These are phyloP conservation scores for Tillandsia fasciculata DNA, from an alignment of 176 grass and related monocot species.

Conservation along the genomic window DNA sequence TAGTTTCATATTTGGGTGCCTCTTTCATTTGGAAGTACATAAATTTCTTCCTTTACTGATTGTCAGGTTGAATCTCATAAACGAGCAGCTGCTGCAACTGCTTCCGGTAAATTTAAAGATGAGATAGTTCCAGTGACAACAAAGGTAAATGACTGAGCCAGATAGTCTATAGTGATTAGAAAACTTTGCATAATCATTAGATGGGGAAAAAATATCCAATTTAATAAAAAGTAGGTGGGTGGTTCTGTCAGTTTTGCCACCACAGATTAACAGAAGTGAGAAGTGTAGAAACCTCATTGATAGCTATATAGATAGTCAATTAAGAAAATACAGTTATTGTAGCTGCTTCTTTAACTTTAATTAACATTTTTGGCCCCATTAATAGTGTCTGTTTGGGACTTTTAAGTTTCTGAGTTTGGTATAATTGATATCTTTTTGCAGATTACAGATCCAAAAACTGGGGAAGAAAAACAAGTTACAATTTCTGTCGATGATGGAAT, in stretches of 20 bases:
- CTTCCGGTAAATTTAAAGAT: slow-evolving; percentile 91
- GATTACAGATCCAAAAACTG: slow-evolving; percentile 89
- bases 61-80: slow-evolving; percentile 76
- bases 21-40: background rate
- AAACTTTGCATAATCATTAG: too few relatives aligned
- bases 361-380: background rate
- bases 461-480: slow-evolving; percentile 73
- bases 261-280: too few relatives aligned
- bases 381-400: too few relatives aligned
- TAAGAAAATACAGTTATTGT: background rate
- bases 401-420: background rate
- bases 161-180: too few relatives aligned
- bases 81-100: slow-evolving; percentile 73
- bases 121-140: slow-evolving; percentile 87
- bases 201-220: too few relatives aligned
- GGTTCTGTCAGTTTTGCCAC: background rate
- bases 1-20: background rate
- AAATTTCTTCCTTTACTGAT: background rate
- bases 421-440: slow-evolving; percentile 16
- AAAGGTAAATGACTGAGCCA: slow-evolving; percentile 36
- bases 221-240: background rate
- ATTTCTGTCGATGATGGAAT: slow-evolving; percentile 97
- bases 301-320: background rate
- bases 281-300: too few relatives aligned
- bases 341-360: background rate